Conservation (phyloP, 768 basidiomycete genomes). For the Mycena alexandri region DNA sequence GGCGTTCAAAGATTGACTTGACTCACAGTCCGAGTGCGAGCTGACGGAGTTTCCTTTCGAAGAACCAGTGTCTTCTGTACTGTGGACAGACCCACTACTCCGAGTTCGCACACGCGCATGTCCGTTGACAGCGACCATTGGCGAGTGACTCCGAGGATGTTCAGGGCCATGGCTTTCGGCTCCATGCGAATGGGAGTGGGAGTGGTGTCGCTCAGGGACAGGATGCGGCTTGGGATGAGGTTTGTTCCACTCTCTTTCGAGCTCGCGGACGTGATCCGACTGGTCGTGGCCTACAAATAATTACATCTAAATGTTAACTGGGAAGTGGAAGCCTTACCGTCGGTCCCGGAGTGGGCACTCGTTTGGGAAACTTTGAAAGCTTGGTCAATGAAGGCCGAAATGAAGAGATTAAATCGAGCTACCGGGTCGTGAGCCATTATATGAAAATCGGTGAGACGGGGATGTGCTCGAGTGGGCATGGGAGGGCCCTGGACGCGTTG, state of each 20-base stretch:
- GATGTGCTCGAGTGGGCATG: conserved; percentile 13
- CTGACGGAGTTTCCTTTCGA: conserved; percentile 59
- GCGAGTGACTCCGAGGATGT: conserved; percentile 42
- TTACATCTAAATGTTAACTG: neutral
- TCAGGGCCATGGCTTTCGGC: conserved; percentile 16
- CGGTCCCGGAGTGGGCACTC: conserved; percentile 27
- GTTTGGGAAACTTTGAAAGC: conserved; percentile 37
- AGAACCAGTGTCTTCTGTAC: conserved; percentile 55
- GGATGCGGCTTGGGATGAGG: conserved; percentile 37
- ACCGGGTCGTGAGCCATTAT: conserved; percentile 28
- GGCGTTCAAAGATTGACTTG: neutral
- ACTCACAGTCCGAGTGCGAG: conserved; percentile 69
- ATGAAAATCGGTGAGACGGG: conserved; percentile 23
- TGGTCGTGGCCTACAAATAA: conserved; percentile 35
- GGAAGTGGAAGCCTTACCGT: conserved; percentile 30
- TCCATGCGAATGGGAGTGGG: conserved; percentile 38
- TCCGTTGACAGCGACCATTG: conserved; percentile 43
- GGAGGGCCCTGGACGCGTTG: conserved; percentile 18
- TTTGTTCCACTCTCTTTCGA: conserved; percentile 64
- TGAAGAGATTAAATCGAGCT: conserved; percentile 2
- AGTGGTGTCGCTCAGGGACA: conserved; percentile 37
- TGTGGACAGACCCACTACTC: conserved; percentile 57
- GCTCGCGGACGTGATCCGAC: conserved; percentile 50
- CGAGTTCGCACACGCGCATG: conserved; percentile 40
- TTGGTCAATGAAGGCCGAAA: neutral